Conservation (phyloP, 768 basidiomycete genomes). For the Pholiota conissans region DNA sequence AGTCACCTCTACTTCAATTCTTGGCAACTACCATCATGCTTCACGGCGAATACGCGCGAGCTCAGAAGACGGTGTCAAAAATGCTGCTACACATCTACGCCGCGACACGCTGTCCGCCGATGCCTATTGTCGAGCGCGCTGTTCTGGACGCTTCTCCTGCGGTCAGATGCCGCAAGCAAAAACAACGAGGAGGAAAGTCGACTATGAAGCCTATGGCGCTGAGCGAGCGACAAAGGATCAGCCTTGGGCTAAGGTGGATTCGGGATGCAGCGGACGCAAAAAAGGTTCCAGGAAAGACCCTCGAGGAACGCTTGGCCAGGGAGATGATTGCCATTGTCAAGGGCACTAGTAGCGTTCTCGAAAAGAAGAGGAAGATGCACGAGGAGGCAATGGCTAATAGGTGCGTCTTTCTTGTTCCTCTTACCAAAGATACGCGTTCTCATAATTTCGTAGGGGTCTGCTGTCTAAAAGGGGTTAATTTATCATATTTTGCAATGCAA, state of each 20-base stretch:
- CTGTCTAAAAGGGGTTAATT: neutral
- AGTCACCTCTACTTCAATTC: slow-evolving; percentile 73
- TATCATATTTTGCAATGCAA: neutral
- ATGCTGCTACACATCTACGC: slow-evolving; percentile 73
- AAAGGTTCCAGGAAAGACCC: slow-evolving; percentile 51
- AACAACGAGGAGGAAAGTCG: slow-evolving; percentile 66
- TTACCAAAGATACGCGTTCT: neutral
- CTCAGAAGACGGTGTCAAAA: slow-evolving; percentile 53
- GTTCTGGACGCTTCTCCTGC: slow-evolving; percentile 69
- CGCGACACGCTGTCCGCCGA: slow-evolving; percentile 73
- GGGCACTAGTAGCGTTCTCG: slow-evolving; percentile 58
- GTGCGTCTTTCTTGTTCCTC: slow-evolving; percentile 39
- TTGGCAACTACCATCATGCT: slow-evolving; percentile 61
- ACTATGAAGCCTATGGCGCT: slow-evolving; percentile 68
- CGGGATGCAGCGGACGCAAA: slow-evolving; percentile 59
- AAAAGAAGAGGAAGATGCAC: slow-evolving; percentile 63
- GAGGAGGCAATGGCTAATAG: slow-evolving; percentile 75
- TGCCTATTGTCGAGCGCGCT: slow-evolving; percentile 78
- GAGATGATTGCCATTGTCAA: slow-evolving; percentile 76
- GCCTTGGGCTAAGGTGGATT: slow-evolving; percentile 72
- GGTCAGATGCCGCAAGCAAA: slow-evolving; percentile 59
- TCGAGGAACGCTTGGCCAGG: slow-evolving; percentile 73
- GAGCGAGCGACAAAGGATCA: slow-evolving; percentile 77
- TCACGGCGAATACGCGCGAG: slow-evolving; percentile 65
- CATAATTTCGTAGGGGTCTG: neutral